phyloP scores from a whole-genome alignment of 805 yeast genomes.

The Saccharomycopsis olivae region DNA sequence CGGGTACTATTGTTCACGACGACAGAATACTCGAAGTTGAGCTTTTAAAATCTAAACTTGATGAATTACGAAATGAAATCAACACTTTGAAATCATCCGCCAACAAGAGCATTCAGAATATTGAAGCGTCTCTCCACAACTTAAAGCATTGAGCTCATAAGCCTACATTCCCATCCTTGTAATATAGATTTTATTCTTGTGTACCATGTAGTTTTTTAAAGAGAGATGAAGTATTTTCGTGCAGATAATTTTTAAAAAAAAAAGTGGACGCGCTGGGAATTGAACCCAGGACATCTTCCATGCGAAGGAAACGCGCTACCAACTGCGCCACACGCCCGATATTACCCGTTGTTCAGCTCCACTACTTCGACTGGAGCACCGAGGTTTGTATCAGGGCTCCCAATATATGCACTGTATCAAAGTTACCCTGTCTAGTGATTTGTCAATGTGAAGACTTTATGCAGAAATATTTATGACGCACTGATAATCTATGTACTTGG shows the following conservation, averaged over 20 bases:
- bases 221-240: too few species aligned
- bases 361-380: too few species aligned
- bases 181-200: neutral
- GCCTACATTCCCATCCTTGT: neutral
- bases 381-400: too few species aligned
- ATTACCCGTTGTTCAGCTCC: too few species aligned
- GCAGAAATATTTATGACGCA: too few species aligned
- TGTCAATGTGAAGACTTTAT: too few species aligned
- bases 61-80: conserved; percentile 5
- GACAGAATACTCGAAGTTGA: conserved; percentile 11
- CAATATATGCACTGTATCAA: too few species aligned
- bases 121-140: conserved; percentile 8
- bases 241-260: too few species aligned
- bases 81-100: conserved; percentile 4
- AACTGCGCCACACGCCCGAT: conserved; percentile 47
- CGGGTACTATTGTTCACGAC: conserved; percentile 12
- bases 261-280: conserved; percentile 46
- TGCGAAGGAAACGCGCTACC: conserved; percentile 48
- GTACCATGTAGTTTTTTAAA: neutral
- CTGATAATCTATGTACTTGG: too few species aligned
- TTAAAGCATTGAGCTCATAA: conserved; percentile 4
- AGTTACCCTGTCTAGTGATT: too few species aligned
- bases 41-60: conserved; percentile 3
- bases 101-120: conserved; percentile 7
- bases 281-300: conserved; percentile 48